Evolutionary conservation across 768 basidiomycete genomes (phyloP), one percentile per base, ranked within the genome.

Genomic region (Lentinula boryana): DNA sequence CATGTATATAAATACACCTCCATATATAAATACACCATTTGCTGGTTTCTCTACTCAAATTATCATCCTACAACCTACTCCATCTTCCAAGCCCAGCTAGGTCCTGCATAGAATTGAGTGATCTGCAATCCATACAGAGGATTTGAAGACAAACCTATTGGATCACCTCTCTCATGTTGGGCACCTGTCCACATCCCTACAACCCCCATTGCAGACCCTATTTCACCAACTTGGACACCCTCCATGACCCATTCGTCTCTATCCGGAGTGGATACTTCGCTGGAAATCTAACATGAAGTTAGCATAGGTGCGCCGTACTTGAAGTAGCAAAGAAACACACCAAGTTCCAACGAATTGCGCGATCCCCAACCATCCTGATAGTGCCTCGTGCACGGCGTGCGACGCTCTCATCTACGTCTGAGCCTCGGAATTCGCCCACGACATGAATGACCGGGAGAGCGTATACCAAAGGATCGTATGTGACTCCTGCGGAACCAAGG

Each of bases 161-260:
- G 57, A 40, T 58, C 57, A 15, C 57, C 57, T 33, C 48, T 33
- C n/a, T 58, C 57, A 49, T 58, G 57, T 10, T 44, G 31, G 9
- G 57, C 57, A 36, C 57, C 57, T 33, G 57, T 58, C 57, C 57
- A 58, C 44, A 78, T 65, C 7, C 84, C 84, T 1, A 86, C 70
- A 2, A 83, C 68, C 8, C 85, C 85, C 21, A 75, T 66, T 0
- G 76, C 78, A n/a, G 81, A 81, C 5, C 82, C 82, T 15, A 81
- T 70, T 2, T 78, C 78, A 12, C 85, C 85, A 10, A 85, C 68
- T 62, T 86, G 84, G 0, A 86, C 71, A n/a, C 76, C 81, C 62
- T 86, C 84, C 12, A 76, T 79, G 1, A 72, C 69, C 84, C 84
- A 86, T 62, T 83, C 62, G 18, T 68, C 66, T 16, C 75, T 69